Conservation (phyloP, 305 asterid genomes). For the Rubia tinctorum region DNA sequence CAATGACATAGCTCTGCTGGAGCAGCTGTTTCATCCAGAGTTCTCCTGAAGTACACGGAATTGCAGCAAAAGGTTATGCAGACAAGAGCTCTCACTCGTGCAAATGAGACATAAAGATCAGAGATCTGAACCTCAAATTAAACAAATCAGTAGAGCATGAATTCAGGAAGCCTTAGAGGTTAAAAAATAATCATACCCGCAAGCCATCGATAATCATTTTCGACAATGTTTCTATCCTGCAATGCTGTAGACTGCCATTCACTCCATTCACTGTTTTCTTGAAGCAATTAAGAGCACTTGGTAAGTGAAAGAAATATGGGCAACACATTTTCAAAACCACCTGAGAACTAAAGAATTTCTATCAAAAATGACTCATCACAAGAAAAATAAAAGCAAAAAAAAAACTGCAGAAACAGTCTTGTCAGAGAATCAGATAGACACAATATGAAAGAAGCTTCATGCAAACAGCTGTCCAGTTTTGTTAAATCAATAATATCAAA, state of each 20-base stretch:
- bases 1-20: too few species aligned
- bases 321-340: too few species aligned
- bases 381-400: neutral
- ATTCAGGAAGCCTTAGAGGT: neutral
- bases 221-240: conserved; percentile 80
- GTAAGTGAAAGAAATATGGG: neutral
- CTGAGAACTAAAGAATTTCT: neutral
- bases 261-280: conserved; percentile 78
- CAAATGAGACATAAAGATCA: too few species aligned
- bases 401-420: too few species aligned
- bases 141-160: neutral
- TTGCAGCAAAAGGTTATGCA: too few species aligned
- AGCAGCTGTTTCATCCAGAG: too few species aligned
- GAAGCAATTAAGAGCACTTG: conserved; percentile 22
- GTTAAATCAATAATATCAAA: too few species aligned
- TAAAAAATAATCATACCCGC: conserved; percentile 68
- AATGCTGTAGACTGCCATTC: conserved; percentile 80
- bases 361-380: neutral
- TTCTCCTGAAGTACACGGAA: too few species aligned
- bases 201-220: conserved; percentile 88
- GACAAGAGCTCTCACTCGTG: too few species aligned
- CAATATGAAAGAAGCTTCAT: neutral
- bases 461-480: neutral
- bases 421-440: neutral
- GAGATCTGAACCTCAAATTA: neutral